Base-by-base conservation (phyloP, 2,329 filamentous ascomycete species). In the Calonectria pauciramosa region DNA sequence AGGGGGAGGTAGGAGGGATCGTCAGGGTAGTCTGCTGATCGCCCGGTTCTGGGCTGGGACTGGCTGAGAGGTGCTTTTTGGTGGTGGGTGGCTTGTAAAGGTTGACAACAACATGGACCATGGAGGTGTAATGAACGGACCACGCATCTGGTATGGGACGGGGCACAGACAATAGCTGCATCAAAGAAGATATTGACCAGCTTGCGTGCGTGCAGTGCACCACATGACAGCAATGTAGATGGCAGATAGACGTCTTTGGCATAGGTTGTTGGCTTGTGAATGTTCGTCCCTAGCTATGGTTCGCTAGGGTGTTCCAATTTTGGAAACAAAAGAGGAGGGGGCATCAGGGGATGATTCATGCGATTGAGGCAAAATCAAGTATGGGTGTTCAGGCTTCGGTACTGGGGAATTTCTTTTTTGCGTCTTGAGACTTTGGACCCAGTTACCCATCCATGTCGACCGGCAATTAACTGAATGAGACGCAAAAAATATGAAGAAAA, bases 1-100 rank as follows among this genome's bases (percentile, higher is more conserved):
- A 54, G 47, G 41, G 30, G 66, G 44, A 63, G 71, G 51, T 68
- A 65, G 32, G 20, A 51, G 41, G 52, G 73, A 73, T 75, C 66
- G 70, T 70, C 73, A 75, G 73, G 73, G 70, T 73, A 75, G 73
- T 69, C 69, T 72, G 73, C 73, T 75, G 73, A 72, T 75, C 64
- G 68, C 26, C 28, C 26, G 41, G 44, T 41, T 70, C 32, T 49
- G 68, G 68, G 63, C 47, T 26, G 54, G 54, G 68, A 71, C 63
- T 71, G 72, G 72, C 68, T 68, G 68, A 49, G 63, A 32, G 54
- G 20, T 54, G 69, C 13, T 49, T 47, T 56, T 49, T 36, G 51
- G 60, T 60, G 52, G 66, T 49, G 52, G 64, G 70, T 73, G 72
- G 68, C 64, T 52, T 56, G 63, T 71, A 32, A 51, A 54, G 41